Conservation (phyloP, 2,329 filamentous ascomycete genomes). For the Aureobasidium uvarum region DNA sequence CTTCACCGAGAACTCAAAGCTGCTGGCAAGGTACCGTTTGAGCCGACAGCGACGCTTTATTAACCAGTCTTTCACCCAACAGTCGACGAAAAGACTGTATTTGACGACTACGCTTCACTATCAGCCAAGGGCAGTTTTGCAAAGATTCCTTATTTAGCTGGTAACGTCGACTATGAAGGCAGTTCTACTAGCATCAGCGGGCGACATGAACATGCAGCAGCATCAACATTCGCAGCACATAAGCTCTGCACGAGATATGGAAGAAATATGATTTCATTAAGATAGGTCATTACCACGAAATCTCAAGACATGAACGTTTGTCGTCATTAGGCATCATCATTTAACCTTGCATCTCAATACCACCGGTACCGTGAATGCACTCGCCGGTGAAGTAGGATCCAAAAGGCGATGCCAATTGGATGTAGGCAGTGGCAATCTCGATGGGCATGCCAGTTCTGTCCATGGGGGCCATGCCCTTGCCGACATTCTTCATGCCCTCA, state of each 20-base stretch:
- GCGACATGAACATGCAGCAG: no score
- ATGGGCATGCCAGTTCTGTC: conserved; percentile 37
- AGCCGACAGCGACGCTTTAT: conserved; percentile 34
- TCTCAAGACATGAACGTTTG: neutral
- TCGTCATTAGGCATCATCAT: neutral
- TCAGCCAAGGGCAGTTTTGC: conserved; percentile 39
- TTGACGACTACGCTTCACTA: conserved; percentile 33
- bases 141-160: conserved; percentile 45
- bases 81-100: conserved; percentile 34
- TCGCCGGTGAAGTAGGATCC: conserved; percentile 35
- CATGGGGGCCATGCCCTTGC: conserved; percentile 33
- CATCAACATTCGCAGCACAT: neutral
- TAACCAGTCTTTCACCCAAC: conserved; percentile 34
- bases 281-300: neutral
- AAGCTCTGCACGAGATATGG: no score
- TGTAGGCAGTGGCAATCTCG: conserved; percentile 35
- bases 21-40: conserved; percentile 29
- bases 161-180: conserved; percentile 49
- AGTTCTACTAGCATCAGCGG: no score
- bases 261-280: conserved; percentile 3
- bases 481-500: conserved; percentile 33
- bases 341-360: conserved; percentile 35
- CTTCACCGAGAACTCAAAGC: conserved; percentile 30
- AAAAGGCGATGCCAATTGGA: conserved; percentile 35
- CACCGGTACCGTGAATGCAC: conserved; percentile 33